Percentiles rank a stretch among this genome's conserved stretches.
phyloP scores from a whole-genome alignment of 768 basidiomycete species.

The Gyrodon lividus region DNA sequence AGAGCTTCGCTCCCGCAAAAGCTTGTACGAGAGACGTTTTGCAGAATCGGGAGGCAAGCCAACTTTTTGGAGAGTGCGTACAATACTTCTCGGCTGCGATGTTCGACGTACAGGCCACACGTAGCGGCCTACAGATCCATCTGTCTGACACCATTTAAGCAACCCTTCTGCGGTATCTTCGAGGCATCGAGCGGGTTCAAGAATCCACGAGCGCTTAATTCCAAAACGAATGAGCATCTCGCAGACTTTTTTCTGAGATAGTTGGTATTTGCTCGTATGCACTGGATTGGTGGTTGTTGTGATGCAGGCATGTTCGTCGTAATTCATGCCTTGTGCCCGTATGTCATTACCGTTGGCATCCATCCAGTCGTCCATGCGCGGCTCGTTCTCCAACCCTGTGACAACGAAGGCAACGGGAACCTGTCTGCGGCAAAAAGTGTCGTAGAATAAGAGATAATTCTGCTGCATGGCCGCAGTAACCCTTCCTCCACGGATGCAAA shows the following conservation, averaged over 20 bases:
- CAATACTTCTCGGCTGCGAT: neutral
- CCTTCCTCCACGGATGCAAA: conserved; percentile 13
- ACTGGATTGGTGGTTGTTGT: conserved; percentile 1
- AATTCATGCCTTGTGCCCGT: neutral
- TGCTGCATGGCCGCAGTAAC: conserved; percentile 1
- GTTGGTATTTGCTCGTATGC: neutral
- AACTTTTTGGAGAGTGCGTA: neutral
- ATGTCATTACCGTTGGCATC: conserved; percentile 10
- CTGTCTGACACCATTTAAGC: neutral
- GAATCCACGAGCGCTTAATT: neutral
- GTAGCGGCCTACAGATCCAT: neutral
- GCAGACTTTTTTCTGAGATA: conserved; percentile 2
- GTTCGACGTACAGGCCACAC: neutral
- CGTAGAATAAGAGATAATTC: conserved; percentile 13
- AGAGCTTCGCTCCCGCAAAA: neutral
- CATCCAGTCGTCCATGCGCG: conserved; percentile 33
- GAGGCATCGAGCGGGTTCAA: neutral
- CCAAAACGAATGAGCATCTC: neutral
- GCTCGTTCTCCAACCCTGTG: conserved; percentile 21
- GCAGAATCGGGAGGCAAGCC: neutral
- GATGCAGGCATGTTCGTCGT: neutral
- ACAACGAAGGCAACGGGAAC: conserved; percentile 14
- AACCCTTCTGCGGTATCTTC: neutral
- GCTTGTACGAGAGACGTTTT: neutral
- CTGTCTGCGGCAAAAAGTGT: conserved; percentile 11